Evolutionary conservation across 495 filamentous ascomycete genomes (phyloP), one percentile per base, ranked within the genome.

Genomic region (Friedmanniomyces endolithicus): DNA sequence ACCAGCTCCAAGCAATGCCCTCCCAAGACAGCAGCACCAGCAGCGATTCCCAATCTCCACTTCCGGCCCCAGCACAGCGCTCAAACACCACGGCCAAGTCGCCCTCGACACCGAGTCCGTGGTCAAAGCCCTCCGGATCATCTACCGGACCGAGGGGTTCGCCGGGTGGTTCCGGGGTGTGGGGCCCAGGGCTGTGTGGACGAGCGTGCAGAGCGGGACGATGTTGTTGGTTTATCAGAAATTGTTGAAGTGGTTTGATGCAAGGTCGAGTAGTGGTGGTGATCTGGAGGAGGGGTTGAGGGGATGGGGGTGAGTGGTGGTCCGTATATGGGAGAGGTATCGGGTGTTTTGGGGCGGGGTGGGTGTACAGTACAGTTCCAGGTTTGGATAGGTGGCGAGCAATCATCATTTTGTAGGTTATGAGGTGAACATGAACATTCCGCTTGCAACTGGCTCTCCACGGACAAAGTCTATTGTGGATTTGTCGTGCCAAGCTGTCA

Each of bases 171-270:
- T 98, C 68, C 80, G 94, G 34, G 92, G 92, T 12, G 92, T 98
- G 33, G 92, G 88, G 6, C 92, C 92, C 9, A 80, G 92, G 31
- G 81, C 82, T 52, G 88, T 96, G n/a, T 98, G 92, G 92, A 97
- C 92, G 46, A 94, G 88, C 65, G 86, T 96, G 47, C 92, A 98
- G 71, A 92, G 86, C 64, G 86, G 90, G 23, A 95, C 89, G 48
- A 98, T 98, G 92, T 71, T 98, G 62, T 88, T 98, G 52, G 72
- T 95, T 69, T 98, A 98, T 68, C 94, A 97, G 70, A 82, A 79
- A 53, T 72, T 98, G 48, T 67, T 97, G 63, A 83, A 84, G 65
- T 78, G 80, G 72, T 73, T 95, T 61, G 86, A 87, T 50, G 56
- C 67, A 11, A 72, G 71, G 52, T 64, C 74, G 20, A 52, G 66